phyloP scores from a whole-genome alignment of 352 stramenopile species.

The Globisporangium echinulatum region DNA sequence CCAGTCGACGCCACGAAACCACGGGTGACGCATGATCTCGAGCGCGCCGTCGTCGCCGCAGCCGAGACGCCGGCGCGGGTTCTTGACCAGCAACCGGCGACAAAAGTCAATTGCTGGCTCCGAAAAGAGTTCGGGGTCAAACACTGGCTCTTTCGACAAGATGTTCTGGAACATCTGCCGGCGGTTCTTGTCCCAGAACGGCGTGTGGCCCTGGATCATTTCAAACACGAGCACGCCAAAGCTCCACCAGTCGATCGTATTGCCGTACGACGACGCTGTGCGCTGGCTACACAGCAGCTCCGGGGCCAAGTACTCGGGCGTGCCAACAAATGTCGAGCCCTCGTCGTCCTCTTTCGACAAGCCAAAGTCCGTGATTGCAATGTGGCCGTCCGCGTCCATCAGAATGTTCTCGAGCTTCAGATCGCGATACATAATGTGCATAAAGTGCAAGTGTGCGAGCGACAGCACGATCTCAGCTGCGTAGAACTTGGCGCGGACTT shows the following conservation, averaged over 20 bases:
- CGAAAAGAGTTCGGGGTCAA: conserved; percentile 58
- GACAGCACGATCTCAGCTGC: conserved; percentile 79
- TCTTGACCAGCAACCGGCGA: conserved; percentile 65
- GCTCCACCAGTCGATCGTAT: conserved; percentile 87
- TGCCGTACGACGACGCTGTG: conserved; percentile 72
- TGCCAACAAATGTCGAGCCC: conserved; percentile 79
- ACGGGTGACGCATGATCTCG: conserved; percentile 82
- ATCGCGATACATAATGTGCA: conserved; percentile 89
- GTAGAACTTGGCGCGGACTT: conserved; percentile 76
- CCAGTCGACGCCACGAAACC: conserved; percentile 77
- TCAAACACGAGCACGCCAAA: conserved; percentile 84
- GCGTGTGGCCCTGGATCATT: conserved; percentile 82
- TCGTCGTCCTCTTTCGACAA: conserved; percentile 83
- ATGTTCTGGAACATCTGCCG: conserved; percentile 86
- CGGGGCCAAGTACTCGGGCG: conserved; percentile 78
- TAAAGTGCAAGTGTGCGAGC: conserved; percentile 75
- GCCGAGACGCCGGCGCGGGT: conserved; percentile 55
- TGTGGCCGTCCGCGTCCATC: conserved; percentile 78
- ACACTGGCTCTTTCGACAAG: conserved; percentile 60
- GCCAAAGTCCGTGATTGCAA: conserved; percentile 86
- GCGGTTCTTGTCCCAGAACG: conserved; percentile 83
- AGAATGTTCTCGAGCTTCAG: conserved; percentile 89
- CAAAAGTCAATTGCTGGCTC: conserved; percentile 60
- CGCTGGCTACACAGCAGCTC: conserved; percentile 73
- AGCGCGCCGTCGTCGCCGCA: conserved; percentile 50